These are phyloP conservation scores for Eucalyptus globulus DNA, from an alignment of 345 rosid genomes.

Conservation along the genomic window DNA sequence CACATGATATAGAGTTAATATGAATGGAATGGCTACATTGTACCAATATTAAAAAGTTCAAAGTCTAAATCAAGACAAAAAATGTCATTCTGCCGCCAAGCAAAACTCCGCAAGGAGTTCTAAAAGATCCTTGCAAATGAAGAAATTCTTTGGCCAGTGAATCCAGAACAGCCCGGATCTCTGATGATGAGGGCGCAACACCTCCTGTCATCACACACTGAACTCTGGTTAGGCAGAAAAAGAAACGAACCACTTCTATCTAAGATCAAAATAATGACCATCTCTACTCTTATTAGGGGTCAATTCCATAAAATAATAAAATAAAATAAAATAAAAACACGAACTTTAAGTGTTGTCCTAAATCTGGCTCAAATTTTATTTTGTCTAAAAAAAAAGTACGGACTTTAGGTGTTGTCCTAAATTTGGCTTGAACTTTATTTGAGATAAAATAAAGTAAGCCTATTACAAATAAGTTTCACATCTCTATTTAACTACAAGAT, in stretches of 20 bases:
- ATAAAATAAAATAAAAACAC: no score
- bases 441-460: no score
- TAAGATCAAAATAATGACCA: no score
- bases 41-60: not conserved
- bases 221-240: not conserved
- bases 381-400: no score
- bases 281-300: no score
- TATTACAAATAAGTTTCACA: no score
- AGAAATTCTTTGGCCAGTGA: not conserved
- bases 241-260: no score
- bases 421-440: accelerated
- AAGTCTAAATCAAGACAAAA: not conserved
- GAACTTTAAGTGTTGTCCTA: no score
- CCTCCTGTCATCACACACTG: not conserved
- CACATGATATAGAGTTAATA: not conserved
- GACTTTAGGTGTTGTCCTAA: no score
- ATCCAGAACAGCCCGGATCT: not conserved
- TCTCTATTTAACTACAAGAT: no score
- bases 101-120: not conserved
- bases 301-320: no score
- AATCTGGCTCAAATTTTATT: no score
- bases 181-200: not conserved
- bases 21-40: not conserved
- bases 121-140: not conserved
- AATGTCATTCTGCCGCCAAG: not conserved